Evolutionary conservation across 768 basidiomycete genomes (phyloP), one percentile per base, ranked within the genome.

Genomic region (Mycena haematopus): DNA sequence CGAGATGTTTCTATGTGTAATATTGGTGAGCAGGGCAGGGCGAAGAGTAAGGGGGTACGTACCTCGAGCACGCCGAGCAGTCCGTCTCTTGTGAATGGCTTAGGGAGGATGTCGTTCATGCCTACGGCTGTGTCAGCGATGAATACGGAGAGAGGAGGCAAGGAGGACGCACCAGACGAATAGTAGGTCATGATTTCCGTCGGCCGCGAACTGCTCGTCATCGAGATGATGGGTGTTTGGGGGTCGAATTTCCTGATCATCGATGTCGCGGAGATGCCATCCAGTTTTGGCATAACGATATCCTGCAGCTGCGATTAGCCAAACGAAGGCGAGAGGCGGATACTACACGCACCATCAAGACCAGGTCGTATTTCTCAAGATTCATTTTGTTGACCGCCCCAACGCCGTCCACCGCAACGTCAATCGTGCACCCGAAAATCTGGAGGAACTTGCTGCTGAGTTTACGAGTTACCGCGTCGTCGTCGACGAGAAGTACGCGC

Each of bases 351-450:
- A 92, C 93, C 96, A 98, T 97, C 60, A 98, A 74, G 65, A 96
- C 95, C 71, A 99, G 75, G 75, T 99, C 96, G 74, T 97, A 98
- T 79, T 95, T 94, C 70, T 92, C 92, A 73, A 91, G 72, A 76
- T 96, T 95, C 94, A 98, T 96, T 84, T 94, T 96, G 69, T 90
- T 89, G 57, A 99, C 94, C 0, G 96, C 96, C 1, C 86, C 86
- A 3, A 93, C 85, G 0, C 96, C 96, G 73, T 98, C 95, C 36
- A 95, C 92, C 3, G 95, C 96, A 47, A 96, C 90, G 68, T 97
- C 96, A 58, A 89, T 93, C 69, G 88, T 87, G 74, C 96, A 97
- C 35, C 96, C 96, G 74, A 95, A 95, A 35, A 97, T 90, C 77
- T 96, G 90, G 71, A 99, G 75, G 73, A 97, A 96, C 77, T 96